Base-by-base conservation (phyloP, 2,329 filamentous ascomycete species). In the Byssochlamys sp. region DNA sequence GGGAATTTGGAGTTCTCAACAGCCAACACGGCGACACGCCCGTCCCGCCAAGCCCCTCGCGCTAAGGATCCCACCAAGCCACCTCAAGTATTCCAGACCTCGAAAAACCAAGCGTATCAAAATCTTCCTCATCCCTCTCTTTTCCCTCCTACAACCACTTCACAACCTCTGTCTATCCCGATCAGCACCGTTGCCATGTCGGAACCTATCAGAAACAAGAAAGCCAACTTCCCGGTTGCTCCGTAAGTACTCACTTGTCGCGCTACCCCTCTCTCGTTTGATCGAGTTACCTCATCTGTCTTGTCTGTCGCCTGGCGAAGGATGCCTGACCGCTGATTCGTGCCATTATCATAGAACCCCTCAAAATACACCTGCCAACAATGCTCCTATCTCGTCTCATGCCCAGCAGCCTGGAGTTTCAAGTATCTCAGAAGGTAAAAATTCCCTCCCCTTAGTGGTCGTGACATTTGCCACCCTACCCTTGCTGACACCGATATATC, bases 371-470 rank as follows among this genome's bases (percentile, higher is more conserved):
- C 94, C 94, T 66, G 88, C 90, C 65, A 91, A 86, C 78, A 91
- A 92, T 80, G 94, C 95, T 66, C 94, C 94, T 64, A 97, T 99
- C 78, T 95, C 91, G 56, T 97, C 92, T 62, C 92, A 94, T 77
- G 94, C 95, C 67, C 91, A 96, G 79, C 90, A 96, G 78, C 94
- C 94, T 62, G 90, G 88, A 65, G 87, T 99, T 62, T 81, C 90
- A 65, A 96, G 90, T 76, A 97, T 99, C 80, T 94, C 92, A 76
- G 94, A 99, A 85, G 94, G 94, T 97, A 78, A 75, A 19, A 27
- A 35, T 45, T 26, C 35, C 25, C n/a, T 45, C 52, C 28, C 26
- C 25, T 48, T 55, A 35, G 39, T 55, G 35, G 14, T 35, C 33
- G 56, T 58, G 39, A 45, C 55, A 53, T 53, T 61, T 55, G 59